phyloP scores from a whole-genome alignment of 495 filamentous ascomycete genomes.

The Hyaloscypha bicolor region DNA sequence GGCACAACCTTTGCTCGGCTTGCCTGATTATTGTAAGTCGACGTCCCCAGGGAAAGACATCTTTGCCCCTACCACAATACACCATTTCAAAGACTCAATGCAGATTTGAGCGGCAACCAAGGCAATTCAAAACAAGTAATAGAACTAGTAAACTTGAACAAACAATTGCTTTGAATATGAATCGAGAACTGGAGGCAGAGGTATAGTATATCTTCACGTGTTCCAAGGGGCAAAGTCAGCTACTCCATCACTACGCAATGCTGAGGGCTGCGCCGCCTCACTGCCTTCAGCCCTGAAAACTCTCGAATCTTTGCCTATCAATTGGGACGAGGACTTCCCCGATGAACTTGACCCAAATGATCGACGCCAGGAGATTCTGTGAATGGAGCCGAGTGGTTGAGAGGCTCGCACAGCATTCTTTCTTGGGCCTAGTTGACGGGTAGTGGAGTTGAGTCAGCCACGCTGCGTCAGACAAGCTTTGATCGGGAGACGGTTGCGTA shows the following conservation, averaged over 20 bases:
- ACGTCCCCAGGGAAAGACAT: background rate
- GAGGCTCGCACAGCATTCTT: no score
- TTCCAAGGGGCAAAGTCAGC: background rate
- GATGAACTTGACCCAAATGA: no score
- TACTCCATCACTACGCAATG: background rate
- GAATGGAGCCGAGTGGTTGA: no score
- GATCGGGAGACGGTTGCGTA: no score
- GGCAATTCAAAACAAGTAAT: background rate
- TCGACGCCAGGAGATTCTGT: no score
- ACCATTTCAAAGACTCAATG: background rate
- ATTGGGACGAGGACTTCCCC: no score
- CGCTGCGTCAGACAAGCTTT: no score
- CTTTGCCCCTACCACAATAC: background rate
- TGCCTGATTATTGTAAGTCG: slow-evolving; percentile 41
- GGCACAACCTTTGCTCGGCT: slow-evolving; percentile 67
- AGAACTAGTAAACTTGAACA: background rate
- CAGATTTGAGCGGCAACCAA: background rate
- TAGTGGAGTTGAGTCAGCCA: no score
- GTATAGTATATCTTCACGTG: background rate
- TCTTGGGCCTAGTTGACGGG: no score
- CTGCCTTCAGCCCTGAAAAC: background rate
- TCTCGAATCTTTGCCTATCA: no score
- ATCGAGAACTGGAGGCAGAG: background rate
- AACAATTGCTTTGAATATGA: background rate
- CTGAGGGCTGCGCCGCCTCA: background rate